Evolutionary conservation across 2,329 filamentous ascomycete species (phyloP).

Genomic region (Microsporum ferrugineum): DNA sequence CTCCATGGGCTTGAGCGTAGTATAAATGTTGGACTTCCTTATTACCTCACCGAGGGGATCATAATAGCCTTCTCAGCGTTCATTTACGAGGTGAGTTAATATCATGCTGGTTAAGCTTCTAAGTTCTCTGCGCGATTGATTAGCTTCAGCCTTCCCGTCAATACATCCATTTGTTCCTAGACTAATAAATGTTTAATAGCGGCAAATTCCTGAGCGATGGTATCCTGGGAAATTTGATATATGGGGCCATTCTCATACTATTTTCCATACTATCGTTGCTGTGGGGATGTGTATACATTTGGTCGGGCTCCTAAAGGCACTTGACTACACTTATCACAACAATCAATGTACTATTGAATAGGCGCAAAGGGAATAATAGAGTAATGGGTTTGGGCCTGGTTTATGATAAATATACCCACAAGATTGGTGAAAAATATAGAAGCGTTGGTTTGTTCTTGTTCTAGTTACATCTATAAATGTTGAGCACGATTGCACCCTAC

Average conservation of each 20-base stretch:
- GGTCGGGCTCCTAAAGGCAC: slow-evolving; percentile 22
- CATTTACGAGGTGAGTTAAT: neutral
- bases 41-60: neutral
- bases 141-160: neutral
- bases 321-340: slow-evolving; percentile 5
- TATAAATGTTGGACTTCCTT: slow-evolving; percentile 6
- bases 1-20: slow-evolving; percentile 20
- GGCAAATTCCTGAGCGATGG: slow-evolving; percentile 18
- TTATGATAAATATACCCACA: neutral
- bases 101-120: neutral
- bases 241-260: slow-evolving; percentile 25
- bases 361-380: neutral
- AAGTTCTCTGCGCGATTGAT: neutral
- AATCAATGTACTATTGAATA: neutral
- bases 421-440: neutral
- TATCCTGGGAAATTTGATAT: slow-evolving; percentile 26
- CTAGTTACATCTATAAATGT: neutral
- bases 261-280: slow-evolving; percentile 30
- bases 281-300: slow-evolving; percentile 33
- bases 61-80: neutral
- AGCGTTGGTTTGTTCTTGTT: neutral
- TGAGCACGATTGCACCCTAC: no score
- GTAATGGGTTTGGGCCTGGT: neutral
- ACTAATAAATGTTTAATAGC: slow-evolving; percentile 8
- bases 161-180: neutral